phyloP scores from a whole-genome alignment of 352 stramenopile genomes.

The Pythium vanterpoolii region DNA sequence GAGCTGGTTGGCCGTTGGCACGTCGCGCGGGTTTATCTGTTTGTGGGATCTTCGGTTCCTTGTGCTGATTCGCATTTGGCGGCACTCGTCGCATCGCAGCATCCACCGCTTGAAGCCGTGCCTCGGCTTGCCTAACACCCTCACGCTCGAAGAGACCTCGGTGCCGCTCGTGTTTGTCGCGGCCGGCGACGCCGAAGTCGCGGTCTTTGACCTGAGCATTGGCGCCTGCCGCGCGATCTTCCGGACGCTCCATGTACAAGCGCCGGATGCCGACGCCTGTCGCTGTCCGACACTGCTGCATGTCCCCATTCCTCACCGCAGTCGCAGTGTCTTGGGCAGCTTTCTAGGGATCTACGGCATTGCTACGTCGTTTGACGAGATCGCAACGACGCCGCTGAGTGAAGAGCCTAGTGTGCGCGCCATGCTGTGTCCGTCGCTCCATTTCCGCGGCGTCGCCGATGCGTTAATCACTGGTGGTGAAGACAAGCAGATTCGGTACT shows the following conservation, averaged over 20 bases:
- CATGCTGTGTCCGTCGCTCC: conserved; percentile 86
- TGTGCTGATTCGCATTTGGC: conserved; percentile 93
- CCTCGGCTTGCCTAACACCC: conserved; percentile 72
- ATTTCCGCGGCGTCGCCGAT: conserved; percentile 78
- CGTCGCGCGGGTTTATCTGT: conserved; percentile 92
- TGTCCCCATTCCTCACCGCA: conserved; percentile 72
- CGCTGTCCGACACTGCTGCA: conserved; percentile 71
- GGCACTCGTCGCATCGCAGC: conserved; percentile 89
- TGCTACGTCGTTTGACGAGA: conserved; percentile 78
- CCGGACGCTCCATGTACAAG: conserved; percentile 79
- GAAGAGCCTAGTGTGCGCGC: conserved; percentile 83
- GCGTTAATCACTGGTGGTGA: conserved; percentile 93
- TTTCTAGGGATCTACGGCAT: conserved; percentile 83
- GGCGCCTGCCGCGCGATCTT: conserved; percentile 92
- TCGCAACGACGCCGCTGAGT: conserved; percentile 62
- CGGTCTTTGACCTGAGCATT: conserved; percentile 85
- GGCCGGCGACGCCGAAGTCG: conserved; percentile 91
- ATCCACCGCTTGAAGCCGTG: conserved; percentile 90
- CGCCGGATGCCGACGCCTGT: conserved; percentile 71
- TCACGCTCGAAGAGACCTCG: conserved; percentile 64
- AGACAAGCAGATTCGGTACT: conserved; percentile 95
- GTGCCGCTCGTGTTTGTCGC: conserved; percentile 94
- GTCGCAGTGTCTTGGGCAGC: conserved; percentile 65
- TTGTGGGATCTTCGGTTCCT: conserved; percentile 97
- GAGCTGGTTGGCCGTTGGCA: conserved; percentile 94